Conservation (phyloP, 2,329 filamentous ascomycete species). For the Diaporthe amygdali region DNA sequence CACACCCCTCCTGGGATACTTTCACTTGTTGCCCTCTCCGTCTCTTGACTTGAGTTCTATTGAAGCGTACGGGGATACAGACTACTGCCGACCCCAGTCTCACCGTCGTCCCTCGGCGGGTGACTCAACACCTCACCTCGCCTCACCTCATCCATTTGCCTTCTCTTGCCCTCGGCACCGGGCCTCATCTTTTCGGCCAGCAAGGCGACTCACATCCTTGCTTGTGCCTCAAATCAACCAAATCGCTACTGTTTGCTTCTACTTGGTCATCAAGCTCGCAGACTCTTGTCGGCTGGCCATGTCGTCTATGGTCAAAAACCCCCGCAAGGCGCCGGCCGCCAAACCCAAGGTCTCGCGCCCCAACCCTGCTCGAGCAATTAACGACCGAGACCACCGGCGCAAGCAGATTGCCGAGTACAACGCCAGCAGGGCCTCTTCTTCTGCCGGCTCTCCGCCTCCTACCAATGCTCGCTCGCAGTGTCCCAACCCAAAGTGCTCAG, state of each 20-base stretch:
- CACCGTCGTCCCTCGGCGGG: not conserved
- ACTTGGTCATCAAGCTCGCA: not conserved
- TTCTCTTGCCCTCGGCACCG: not conserved
- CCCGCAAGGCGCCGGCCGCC: constrained; percentile 35
- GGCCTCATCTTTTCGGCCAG: not conserved
- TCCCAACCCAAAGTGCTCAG: constrained; percentile 65
- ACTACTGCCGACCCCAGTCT: not conserved
- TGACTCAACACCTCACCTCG: not conserved
- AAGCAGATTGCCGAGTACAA: constrained; percentile 38
- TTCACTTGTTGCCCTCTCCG: not conserved
- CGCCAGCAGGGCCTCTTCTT: constrained; percentile 29
- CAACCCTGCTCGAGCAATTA: constrained; percentile 57
- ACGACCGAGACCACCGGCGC: constrained; percentile 55
- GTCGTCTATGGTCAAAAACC: constrained; percentile 52
- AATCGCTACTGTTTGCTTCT: not conserved
- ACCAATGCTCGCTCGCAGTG: constrained; percentile 44
- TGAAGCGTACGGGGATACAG: not conserved
- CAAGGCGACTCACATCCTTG: not conserved
- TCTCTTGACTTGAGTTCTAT: not conserved
- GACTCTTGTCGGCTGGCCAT: constrained; percentile 35
- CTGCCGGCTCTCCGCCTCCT: constrained; percentile 34
- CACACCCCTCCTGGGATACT: constrained; percentile 9
- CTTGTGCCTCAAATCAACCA: not conserved
- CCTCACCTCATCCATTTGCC: not conserved
- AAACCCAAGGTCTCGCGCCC: constrained; percentile 49